Evolutionary conservation across 2,329 filamentous ascomycete genomes (phyloP).

Genomic region (Taxawa tesnikishii): DNA sequence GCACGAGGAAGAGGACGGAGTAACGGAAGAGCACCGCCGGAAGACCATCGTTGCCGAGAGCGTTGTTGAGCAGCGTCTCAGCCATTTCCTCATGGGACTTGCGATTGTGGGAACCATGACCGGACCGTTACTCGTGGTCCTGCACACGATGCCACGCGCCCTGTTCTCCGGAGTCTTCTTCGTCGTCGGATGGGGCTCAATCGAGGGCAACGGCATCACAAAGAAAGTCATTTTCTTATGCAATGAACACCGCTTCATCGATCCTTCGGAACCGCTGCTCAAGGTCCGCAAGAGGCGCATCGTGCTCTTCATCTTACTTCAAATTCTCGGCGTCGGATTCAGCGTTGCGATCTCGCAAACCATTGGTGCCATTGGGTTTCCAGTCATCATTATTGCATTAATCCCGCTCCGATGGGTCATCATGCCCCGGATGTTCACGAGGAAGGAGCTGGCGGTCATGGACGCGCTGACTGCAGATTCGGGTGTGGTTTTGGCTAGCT

Average conservation of each 20-base stretch:
- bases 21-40: constrained; percentile 26
- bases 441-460: constrained; percentile 35
- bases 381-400: constrained; percentile 43
- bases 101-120: constrained; percentile 45
- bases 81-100: constrained; percentile 43
- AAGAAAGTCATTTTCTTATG: constrained; percentile 38
- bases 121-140: constrained; percentile 38
- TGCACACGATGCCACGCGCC: constrained; percentile 42
- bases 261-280: constrained; percentile 34
- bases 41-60: constrained; percentile 31
- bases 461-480: constrained; percentile 43
- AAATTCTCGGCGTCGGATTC: constrained; percentile 38
- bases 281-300: constrained; percentile 33
- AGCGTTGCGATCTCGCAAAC: constrained; percentile 49
- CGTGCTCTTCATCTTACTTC: constrained; percentile 37
- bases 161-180: constrained; percentile 47
- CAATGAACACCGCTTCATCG: constrained; percentile 33
- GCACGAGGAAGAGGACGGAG: constrained; percentile 31
- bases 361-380: constrained; percentile 47
- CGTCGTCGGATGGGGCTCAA: constrained; percentile 40
- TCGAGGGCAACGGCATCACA: constrained; percentile 42
- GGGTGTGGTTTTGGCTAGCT: constrained; percentile 39
- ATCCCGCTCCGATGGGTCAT: constrained; percentile 41
- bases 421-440: constrained; percentile 38
- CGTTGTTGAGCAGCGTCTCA: constrained; percentile 45